Evolutionary conservation across 495 filamentous ascomycete genomes (phyloP).

Genomic region (Neurospora tetraspora): DNA sequence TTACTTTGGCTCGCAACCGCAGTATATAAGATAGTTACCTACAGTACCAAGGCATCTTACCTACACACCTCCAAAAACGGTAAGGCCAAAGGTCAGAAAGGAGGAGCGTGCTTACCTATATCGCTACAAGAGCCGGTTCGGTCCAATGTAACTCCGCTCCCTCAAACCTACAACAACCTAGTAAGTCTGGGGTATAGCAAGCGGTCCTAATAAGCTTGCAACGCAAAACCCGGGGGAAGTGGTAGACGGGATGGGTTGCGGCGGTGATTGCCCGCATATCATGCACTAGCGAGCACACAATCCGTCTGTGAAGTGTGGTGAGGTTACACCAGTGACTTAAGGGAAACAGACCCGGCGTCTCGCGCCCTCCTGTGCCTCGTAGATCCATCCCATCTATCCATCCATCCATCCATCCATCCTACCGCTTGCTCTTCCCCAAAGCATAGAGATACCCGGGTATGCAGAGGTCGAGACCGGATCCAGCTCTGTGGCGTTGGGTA

Average conservation of each 20-base stretch:
- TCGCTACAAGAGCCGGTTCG: neutral
- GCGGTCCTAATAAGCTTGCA: neutral
- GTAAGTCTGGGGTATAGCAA: neutral
- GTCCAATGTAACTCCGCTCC: neutral
- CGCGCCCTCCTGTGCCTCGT: neutral
- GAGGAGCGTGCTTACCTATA: neutral
- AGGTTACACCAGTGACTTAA: neutral
- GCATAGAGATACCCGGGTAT: neutral
- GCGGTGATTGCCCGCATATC: neutral
- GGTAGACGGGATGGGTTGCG: neutral
- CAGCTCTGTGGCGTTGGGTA: neutral
- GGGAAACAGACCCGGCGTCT: neutral
- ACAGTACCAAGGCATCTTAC: neutral
- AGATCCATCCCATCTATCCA: neutral
- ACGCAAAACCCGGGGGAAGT: neutral
- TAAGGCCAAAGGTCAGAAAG: neutral
- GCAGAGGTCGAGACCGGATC: neutral
- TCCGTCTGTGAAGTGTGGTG: neutral
- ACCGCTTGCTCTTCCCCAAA: neutral
- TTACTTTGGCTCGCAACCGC: no score
- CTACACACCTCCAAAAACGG: neutral
- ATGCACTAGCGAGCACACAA: neutral
- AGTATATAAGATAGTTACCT: neutral
- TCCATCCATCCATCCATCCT: neutral
- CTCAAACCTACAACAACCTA: neutral